Conservation (phyloP, 1,139 yeast species). For the Taphrina wiesneri region DNA sequence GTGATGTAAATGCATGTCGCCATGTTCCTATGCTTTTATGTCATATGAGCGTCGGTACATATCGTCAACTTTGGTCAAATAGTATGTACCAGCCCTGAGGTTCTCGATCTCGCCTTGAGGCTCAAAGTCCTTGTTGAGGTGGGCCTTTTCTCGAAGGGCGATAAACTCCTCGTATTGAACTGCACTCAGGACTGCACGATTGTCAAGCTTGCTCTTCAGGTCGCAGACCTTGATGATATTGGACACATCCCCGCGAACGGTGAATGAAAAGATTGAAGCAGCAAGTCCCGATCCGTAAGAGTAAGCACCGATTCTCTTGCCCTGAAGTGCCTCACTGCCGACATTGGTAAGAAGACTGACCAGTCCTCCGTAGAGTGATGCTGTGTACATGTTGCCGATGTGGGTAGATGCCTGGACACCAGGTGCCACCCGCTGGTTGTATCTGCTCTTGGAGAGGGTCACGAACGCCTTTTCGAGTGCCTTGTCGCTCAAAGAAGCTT, state of each 20-base stretch:
- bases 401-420: constrained; percentile 87
- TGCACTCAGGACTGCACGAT: constrained; percentile 71
- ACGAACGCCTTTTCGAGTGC: constrained; percentile 82
- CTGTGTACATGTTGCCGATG: constrained; percentile 98
- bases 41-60: constrained; percentile 58
- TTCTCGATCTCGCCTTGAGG: constrained; percentile 79
- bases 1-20: not conserved
- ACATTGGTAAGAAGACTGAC: constrained; percentile 76
- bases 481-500: constrained; percentile 76
- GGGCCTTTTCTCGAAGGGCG: constrained; percentile 83
- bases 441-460: constrained; percentile 69
- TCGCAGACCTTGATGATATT: constrained; percentile 65
- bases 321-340: constrained; percentile 62
- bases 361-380: constrained; percentile 84
- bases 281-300: constrained; percentile 99
- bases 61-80: constrained; percentile 81
- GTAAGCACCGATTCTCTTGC: constrained; percentile 84
- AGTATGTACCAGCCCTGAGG: constrained; percentile 75
- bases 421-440: constrained; percentile 72
- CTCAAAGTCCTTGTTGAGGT: constrained; percentile 71
- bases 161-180: constrained; percentile 78
- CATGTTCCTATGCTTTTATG: constrained; percentile 10
- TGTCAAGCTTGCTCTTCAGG: constrained; percentile 66
- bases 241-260: constrained; percentile 78
- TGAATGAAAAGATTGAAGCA: constrained; percentile 77